Conservation (phyloP, 129 eudicot genomes). For the Sambucus nigra region DNA sequence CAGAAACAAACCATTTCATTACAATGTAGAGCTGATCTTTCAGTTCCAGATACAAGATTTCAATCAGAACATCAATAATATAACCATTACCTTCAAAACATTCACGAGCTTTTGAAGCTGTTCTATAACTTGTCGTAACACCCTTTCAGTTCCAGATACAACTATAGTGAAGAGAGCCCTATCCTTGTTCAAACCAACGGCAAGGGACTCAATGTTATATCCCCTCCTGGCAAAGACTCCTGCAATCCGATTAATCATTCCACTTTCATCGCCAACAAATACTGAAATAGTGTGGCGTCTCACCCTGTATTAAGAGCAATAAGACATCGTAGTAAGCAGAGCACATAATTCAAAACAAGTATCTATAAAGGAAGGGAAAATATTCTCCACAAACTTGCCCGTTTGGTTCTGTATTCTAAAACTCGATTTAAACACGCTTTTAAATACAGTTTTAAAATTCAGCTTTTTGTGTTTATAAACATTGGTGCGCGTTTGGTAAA, state of each 20-base stretch:
- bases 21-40: background rate
- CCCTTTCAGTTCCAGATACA: constrained; percentile 83
- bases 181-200: constrained; percentile 90
- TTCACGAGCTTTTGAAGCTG: constrained; percentile 85
- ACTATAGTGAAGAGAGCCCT: constrained; percentile 88
- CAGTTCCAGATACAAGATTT: no score
- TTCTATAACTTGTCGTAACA: constrained; percentile 71
- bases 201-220: constrained; percentile 83
- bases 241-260: constrained; percentile 92
- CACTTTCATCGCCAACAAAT: constrained; percentile 90
- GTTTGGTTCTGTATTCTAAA: background rate
- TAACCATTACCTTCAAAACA: constrained; percentile 57
- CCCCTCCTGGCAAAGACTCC: constrained; percentile 96
- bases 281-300: constrained; percentile 76
- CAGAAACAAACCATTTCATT: background rate
- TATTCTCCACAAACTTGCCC: background rate
- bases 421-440: no score
- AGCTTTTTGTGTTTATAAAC: no score
- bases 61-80: background rate
- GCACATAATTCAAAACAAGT: background rate
- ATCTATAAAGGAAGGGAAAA: background rate
- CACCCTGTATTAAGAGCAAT: constrained; percentile 31
- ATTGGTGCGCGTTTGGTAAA: no score
- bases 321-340: constrained; percentile 1
- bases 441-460: no score